Conservation (phyloP, 2,329 filamentous ascomycete species). For the Pseudocercospora fuligena region DNA sequence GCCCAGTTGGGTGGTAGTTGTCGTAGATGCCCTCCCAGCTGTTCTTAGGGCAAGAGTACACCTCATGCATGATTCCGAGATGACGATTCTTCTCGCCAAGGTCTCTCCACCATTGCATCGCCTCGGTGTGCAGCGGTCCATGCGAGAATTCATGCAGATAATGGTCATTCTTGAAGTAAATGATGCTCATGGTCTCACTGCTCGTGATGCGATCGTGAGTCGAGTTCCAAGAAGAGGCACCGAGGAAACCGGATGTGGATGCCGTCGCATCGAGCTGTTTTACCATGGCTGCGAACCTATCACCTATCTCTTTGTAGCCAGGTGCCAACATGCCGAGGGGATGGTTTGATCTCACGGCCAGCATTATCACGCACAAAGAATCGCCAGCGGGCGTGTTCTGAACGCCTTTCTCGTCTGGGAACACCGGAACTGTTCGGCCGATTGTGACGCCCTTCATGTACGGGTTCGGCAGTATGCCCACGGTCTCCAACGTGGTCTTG, state of each 20-base stretch:
- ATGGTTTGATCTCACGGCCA: constrained; percentile 23
- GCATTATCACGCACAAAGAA: constrained; percentile 22
- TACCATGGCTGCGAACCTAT: constrained; percentile 21
- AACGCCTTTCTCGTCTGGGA: constrained; percentile 20
- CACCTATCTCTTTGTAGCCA: constrained; percentile 24
- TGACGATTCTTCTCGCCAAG: constrained; percentile 9
- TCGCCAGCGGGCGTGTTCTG: constrained; percentile 18
- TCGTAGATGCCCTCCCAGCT: constrained; percentile 24
- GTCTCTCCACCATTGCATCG: constrained; percentile 23
- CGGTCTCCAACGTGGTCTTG: constrained; percentile 40
- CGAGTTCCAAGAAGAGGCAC: constrained; percentile 16
- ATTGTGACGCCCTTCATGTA: constrained; percentile 40
- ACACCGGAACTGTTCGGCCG: constrained; percentile 22
- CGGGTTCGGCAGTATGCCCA: constrained; percentile 39
- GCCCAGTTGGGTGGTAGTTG: constrained; percentile 23
- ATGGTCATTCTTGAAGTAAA: constrained; percentile 24
- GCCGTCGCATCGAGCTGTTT: constrained; percentile 18
- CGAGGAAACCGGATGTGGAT: constrained; percentile 21
- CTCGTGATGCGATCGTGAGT: constrained; percentile 14
- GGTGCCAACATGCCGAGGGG: constrained; percentile 28
- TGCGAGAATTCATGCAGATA: constrained; percentile 26
- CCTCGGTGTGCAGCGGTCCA: constrained; percentile 22
- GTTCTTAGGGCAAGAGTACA: constrained; percentile 21
- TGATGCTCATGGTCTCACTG: constrained; percentile 19
- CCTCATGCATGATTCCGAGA: constrained; percentile 26